A percentile compares a stretch with the other conserved stretches of the same genome.
phyloP scores from a whole-genome alignment of 805 yeast genomes.

The Sugiyamaella qingdaonensis region DNA sequence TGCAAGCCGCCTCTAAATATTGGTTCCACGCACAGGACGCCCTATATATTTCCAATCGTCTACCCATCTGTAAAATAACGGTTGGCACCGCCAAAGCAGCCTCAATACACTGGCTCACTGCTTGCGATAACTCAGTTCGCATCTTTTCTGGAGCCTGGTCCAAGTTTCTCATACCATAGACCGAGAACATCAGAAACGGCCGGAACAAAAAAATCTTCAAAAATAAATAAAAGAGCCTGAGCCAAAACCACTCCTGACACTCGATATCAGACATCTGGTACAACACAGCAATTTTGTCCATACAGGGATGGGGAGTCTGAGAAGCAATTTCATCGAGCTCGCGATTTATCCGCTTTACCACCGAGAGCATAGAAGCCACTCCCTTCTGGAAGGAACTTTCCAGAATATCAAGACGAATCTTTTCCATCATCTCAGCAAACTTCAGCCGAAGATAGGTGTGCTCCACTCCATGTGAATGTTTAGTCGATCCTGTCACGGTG shows the following conservation, averaged over 20 bases:
- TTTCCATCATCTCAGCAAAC: slow-evolving; percentile 5
- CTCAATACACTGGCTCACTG: slow-evolving; percentile 6
- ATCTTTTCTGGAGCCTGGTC: not conserved
- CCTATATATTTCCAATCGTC: slow-evolving; percentile 3
- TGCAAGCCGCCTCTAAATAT: slow-evolving; percentile 11
- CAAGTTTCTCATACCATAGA: slow-evolving; percentile 3
- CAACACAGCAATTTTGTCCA: slow-evolving; percentile 7
- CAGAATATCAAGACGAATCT: slow-evolving; percentile 1
- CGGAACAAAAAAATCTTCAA: slow-evolving; percentile 9
- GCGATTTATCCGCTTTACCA: not conserved
- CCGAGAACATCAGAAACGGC: slow-evolving; percentile 11
- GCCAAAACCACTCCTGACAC: slow-evolving; percentile 15
- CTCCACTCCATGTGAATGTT: not conserved
- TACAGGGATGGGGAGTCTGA: slow-evolving; percentile 5
- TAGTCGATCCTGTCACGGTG: not conserved
- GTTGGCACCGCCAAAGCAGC: slow-evolving; percentile 12
- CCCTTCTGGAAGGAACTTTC: not conserved
- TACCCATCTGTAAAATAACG: slow-evolving; percentile 11
- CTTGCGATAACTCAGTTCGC: not conserved
- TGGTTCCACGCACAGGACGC: slow-evolving; percentile 9
- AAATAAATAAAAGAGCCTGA: slow-evolving; percentile 9
- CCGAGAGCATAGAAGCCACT: slow-evolving; percentile 4
- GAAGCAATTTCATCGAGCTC: slow-evolving; percentile 10
- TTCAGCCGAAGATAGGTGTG: slow-evolving; percentile 5
- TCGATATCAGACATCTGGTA: slow-evolving; percentile 8